Base-by-base conservation (phyloP, 371 early-diverging fungal species). In the Dichotomocladium elegans region DNA sequence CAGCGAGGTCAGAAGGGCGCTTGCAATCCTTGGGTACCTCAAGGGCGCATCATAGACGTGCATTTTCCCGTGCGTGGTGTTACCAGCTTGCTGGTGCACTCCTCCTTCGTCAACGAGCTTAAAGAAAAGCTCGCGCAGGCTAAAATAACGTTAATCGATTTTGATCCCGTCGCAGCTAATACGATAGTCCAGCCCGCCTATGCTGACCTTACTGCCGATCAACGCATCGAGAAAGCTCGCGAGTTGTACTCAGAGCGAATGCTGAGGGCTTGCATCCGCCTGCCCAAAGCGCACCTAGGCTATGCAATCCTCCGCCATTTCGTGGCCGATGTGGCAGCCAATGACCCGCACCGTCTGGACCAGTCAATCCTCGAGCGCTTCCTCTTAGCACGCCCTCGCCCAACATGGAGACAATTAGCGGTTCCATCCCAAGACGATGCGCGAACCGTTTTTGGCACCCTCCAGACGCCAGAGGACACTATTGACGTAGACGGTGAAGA, bases 1-100 rank as follows among this genome's bases (percentile, higher is more conserved):
- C 14, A 40, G 37, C n/a, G 35, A 43, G 14, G 42, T 49, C 4
- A 44, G 45, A 22, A 28, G 17, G 1, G 24, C 40, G 6, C 51
- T 50, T n/a, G 5, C 35, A 2, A 14, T 29, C 5, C 11, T 57
- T 1, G 47, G 47, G 34, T 57, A 1, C 19, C 24, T 3, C 50
- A 57, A 27, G 26, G 15, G 2, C 8, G 51, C 0, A 19, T 50
- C 2, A 34, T 57, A 1, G 57, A 57, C 25, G 24, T 57, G 4
- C 57, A 50, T 6, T 57, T 57, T 41, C 51, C 57, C 4, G 27
- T 37, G 1, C 34, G 15, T 35, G 45, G 57, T 25, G 15, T 24
- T 34, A 30, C 51, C 3, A 51, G 51, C 0, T 15, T 57, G 0
- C 28, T 51, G 15, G 21, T 57, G 3, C 37, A 57, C 40, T 0